Base-by-base conservation (phyloP, 768 basidiomycete genomes). In the Gelatoporia subvermispora region DNA sequence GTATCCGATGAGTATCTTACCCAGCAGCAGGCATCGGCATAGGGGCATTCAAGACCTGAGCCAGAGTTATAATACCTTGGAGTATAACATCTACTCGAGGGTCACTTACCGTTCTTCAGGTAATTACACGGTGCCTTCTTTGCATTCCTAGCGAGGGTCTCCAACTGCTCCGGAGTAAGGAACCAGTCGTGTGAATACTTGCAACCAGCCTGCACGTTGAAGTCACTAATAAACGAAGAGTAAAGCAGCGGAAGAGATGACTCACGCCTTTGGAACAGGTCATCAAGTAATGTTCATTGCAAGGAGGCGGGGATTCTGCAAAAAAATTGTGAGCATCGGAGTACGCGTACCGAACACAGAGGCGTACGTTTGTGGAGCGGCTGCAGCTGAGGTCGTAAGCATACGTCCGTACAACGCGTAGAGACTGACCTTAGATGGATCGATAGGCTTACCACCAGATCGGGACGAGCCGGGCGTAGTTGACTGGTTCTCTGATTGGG, bases 91-190 rank as follows among this genome's bases (percentile, higher is more conserved):
- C 23, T 23, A 39, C n/a, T n/a, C n/a, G n/a, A n/a, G n/a, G n/a
- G n/a, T n/a, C n/a, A n/a, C n/a, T n/a, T n/a, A 82, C 88, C 85
- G 55, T 84, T 87, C 67, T 89, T 89, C 17, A 88, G 71, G 74
- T 83, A 88, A 62, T 88, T 89, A 66, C 88, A 91, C 0, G 88
- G 88, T 1, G 87, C 87, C 55, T 90, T 90, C 69, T 88, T 89
- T 21, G 88, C 88, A 58, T 84, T 88, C 59, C 72, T 77, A 24
- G 85, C 76, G 60, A 91, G 66, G n/a, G 76, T 77, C 23, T 76
- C 75, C 50, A 89, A 69, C 62, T 91, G 87, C 41, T 87, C 88
- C 4, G 77, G 71, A 2, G 82, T 83, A 47, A 91, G 65, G 39
- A 76, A 66, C 60, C 89, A 90, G 51, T 88, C 85, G 66, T 91